Percentiles rank a stretch among this genome's conserved stretches.
Conservation (phyloP, 1,284 basidiomycete genomes). For the Mycosarcoma maydis region DNA sequence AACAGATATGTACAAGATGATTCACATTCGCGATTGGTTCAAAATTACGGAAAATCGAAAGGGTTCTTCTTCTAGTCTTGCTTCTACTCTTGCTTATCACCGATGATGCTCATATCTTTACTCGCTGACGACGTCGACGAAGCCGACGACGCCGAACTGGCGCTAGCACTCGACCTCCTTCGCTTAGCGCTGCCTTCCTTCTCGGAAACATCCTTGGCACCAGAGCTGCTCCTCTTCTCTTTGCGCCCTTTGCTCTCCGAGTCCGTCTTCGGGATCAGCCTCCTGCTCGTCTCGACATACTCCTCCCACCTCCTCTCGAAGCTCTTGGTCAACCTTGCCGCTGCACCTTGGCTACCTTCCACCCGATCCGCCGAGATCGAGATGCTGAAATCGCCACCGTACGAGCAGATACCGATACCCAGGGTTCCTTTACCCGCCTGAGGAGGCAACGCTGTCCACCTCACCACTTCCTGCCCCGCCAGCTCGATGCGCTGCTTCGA, state of each 20-base stretch:
- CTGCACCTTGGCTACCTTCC: constrained; percentile 46
- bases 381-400: constrained; percentile 51
- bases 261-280: constrained; percentile 24
- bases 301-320: constrained; percentile 49
- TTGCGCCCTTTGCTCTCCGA: constrained; percentile 2
- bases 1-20: too few species aligned
- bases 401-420: constrained; percentile 64
- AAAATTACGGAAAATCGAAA: neutral
- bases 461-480: constrained; percentile 44
- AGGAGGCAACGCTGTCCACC: constrained; percentile 57
- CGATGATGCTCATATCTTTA: neutral
- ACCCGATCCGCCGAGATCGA: constrained; percentile 61
- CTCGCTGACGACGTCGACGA: too few species aligned
- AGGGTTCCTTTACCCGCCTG: constrained; percentile 60
- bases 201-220: neutral
- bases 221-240: constrained; percentile 3
- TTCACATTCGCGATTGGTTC: neutral
- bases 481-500: constrained; percentile 47
- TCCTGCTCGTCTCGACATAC: constrained; percentile 31
- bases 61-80: neutral
- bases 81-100: neutral
- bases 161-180: neutral
- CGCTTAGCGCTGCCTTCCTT: constrained; percentile 2
- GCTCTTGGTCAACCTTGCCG: constrained; percentile 42
- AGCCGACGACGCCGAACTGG: neutral